Evolutionary conservation across 2,329 filamentous ascomycete genomes (phyloP), one percentile per base, ranked within the genome.

Genomic region (Onygenales sp.): DNA sequence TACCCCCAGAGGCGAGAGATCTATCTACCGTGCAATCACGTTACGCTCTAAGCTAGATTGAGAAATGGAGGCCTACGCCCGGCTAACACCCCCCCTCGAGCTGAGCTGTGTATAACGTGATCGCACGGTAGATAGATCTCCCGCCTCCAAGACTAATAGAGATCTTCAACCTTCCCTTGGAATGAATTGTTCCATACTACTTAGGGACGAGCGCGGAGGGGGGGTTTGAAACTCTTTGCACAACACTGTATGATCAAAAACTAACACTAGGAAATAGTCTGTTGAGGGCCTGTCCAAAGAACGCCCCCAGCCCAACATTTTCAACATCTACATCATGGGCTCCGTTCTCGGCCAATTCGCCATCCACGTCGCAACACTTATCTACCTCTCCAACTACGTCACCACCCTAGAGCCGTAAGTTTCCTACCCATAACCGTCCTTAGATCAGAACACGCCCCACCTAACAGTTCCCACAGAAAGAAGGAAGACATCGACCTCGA

Each of bases 291-390:
- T 98, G 27, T 96, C 92, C 58, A 96, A 96, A 74, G 93, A 98
- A 72, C 87, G 93, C 40, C 93, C 93, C 0, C 93, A 98, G 74
- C 91, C 92, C 52, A 96, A 97, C 72, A 98, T 98, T 67, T 97
- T 97, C 79, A 98, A 98, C 75, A 81, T 90, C 51, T 98, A 98
- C 77, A 97, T 98, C 69, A 95, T 98, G 61, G 92, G 93, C 43
- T 96, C 91, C 14, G 93, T 98, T 55, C 84, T 98, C 36, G 93
- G 91, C 51, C 93, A 98, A 71, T 98, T 98, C 66, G 92, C 92
- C 39, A 84, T 98, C 52, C 93, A 98, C 70, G 95, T 97, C 61
- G 85, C 78, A 42, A 97, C 93, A 0, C 77, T 98, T 47, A 91
- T 98, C 67, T 98, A 96, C 72, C 86, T 98, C 61, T 90, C 92